phyloP scores from a whole-genome alignment of 768 basidiomycete species.

The Serendipita vermifera region DNA sequence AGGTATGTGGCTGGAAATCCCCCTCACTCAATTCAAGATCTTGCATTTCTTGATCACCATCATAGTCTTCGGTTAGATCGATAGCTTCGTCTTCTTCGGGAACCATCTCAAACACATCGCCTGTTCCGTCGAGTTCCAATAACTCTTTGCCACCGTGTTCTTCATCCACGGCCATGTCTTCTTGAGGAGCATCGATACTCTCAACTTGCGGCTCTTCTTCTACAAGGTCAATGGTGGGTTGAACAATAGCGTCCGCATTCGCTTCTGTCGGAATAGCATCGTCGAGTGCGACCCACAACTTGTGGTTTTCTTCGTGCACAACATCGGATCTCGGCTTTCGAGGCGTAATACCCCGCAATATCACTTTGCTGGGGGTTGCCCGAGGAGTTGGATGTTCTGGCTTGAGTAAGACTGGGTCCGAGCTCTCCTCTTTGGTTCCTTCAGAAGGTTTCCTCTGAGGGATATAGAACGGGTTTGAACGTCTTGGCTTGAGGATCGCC shows the following conservation, averaged over 20 bases:
- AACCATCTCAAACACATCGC: slow-evolving; percentile 7
- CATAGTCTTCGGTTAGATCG: slow-evolving; percentile 23
- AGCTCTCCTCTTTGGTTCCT: too few species aligned
- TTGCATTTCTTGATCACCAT: slow-evolving; percentile 23
- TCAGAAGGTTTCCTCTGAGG: too few species aligned
- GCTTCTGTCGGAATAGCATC: background rate
- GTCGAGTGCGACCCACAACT: background rate
- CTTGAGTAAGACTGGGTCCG: too few species aligned
- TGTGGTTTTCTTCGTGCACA: background rate
- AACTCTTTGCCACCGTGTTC: background rate
- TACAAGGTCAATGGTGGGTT: background rate
- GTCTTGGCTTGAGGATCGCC: too few species aligned
- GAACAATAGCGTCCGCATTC: background rate
- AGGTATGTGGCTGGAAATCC: slow-evolving; percentile 20
- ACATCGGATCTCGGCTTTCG: background rate
- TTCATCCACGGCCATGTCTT: background rate
- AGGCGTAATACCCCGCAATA: too few species aligned
- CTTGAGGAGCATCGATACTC: slow-evolving; percentile 11
- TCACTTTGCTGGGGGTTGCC: too few species aligned
- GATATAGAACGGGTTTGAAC: too few species aligned
- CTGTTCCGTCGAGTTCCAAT: slow-evolving; percentile 5
- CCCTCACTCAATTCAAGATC: slow-evolving; percentile 27
- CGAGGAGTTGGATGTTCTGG: too few species aligned
- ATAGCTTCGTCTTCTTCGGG: slow-evolving; percentile 30
- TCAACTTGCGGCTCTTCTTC: background rate